Evolutionary conservation across 129 eudicot genomes (phyloP).

Genomic region (Arctium lappa): DNA sequence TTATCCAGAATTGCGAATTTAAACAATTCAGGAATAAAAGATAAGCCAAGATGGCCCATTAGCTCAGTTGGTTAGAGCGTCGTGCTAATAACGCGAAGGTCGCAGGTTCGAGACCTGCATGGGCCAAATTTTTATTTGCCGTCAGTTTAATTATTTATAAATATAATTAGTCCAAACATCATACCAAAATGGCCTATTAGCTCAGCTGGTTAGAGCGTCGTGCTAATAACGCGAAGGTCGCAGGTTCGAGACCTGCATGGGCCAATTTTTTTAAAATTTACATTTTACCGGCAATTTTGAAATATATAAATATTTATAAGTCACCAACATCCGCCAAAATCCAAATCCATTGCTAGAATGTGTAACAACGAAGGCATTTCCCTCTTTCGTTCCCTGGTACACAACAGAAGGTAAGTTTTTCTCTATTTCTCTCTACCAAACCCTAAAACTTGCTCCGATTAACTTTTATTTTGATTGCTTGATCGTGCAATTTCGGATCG

Average conservation of each 20-base stretch:
- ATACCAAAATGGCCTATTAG: slow-evolving; percentile 57
- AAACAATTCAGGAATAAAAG: too few relatives aligned
- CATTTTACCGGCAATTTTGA: neutral
- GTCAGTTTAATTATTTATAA: neutral
- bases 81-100: slow-evolving; percentile 84
- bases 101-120: slow-evolving; percentile 97
- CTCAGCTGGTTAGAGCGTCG: slow-evolving; percentile 98
- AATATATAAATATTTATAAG: neutral
- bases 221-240: slow-evolving; percentile 98
- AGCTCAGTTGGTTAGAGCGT: slow-evolving; percentile 80
- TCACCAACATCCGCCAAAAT: neutral
- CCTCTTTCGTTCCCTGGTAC: slow-evolving; percentile 56
- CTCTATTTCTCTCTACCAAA: neutral
- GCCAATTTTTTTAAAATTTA: slow-evolving; percentile 24
- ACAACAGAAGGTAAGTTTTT: slow-evolving; percentile 40
- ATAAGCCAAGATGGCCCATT: slow-evolving; percentile 33
- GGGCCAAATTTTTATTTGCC: slow-evolving; percentile 34
- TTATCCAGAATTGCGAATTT: too few relatives aligned
- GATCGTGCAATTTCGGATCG: neutral
- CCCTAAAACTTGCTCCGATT: neutral
- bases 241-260: slow-evolving; percentile 99
- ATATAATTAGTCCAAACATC: too few relatives aligned
- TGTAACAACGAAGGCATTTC: slow-evolving; percentile 16
- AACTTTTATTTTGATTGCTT: neutral
- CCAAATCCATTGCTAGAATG: slow-evolving; percentile 30